These are phyloP conservation scores for Aegilops umbellulata DNA, from an alignment of 176 grass and related monocot genomes.

Conservation along the genomic window DNA sequence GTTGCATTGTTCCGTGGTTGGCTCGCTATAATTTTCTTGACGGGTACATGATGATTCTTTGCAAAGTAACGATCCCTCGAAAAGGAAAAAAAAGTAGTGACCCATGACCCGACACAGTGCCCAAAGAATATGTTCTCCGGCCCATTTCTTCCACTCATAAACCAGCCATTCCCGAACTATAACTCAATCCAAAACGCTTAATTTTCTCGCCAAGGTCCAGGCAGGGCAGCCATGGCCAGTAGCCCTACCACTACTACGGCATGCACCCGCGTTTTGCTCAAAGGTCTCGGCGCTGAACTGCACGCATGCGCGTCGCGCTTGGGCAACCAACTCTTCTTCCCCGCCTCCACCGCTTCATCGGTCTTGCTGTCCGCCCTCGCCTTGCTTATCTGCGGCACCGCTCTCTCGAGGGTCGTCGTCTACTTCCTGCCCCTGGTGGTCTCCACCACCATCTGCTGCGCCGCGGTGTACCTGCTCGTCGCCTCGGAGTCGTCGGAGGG, in stretches of 20 bases:
- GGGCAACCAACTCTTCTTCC: not conserved
- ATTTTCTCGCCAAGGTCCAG: not conserved
- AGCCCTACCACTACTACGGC: not conserved
- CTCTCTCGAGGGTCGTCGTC: constrained; percentile 28
- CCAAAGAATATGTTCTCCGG: constrained; percentile 47
- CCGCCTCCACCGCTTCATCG: not conserved
- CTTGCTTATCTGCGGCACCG: not conserved
- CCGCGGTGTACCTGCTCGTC: constrained; percentile 30
- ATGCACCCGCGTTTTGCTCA: not conserved
- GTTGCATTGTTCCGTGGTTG: too few relatives aligned
- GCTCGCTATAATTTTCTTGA: too few relatives aligned
- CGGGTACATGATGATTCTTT: too few relatives aligned
- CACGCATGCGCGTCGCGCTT: not conserved
- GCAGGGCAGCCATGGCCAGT: constrained; percentile 24
- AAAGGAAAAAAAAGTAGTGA: constrained; percentile 14
- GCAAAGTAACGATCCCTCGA: too few relatives aligned
- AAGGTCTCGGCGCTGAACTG: constrained; percentile 9
- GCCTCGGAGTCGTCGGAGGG: constrained; percentile 21
- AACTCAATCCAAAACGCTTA: not conserved
- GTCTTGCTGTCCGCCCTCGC: not conserved
- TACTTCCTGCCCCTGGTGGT: constrained; percentile 58
- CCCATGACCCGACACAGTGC: constrained; percentile 6
- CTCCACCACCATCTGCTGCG: constrained; percentile 49
- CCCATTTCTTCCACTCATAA: constrained; percentile 29
- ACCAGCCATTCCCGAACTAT: not conserved